Percentiles rank a stretch among this genome's conserved stretches.
These are phyloP conservation scores for Leccinellum luteum DNA, from an alignment of 768 basidiomycete genomes.

Conservation along the genomic window DNA sequence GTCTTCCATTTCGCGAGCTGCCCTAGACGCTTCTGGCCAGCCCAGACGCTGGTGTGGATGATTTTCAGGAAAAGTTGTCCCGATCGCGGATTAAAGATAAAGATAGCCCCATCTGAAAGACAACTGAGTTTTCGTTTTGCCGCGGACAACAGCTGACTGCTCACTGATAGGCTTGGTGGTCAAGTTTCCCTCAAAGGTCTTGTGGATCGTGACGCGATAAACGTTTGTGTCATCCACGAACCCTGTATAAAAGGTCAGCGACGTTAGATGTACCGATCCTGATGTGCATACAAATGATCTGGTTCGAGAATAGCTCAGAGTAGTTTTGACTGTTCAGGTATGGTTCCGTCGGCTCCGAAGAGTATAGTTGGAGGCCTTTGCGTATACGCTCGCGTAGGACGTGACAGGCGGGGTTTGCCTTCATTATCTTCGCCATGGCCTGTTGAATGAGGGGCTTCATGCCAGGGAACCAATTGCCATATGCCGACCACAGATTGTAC, in stretches of 20 bases:
- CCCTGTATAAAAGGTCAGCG: conserved; percentile 47
- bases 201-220: conserved; percentile 99
- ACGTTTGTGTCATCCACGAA: conserved; percentile 99
- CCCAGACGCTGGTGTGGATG: conserved; percentile 99
- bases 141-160: conserved; percentile 17
- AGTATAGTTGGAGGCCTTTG: conserved; percentile 97
- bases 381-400: conserved; percentile 98
- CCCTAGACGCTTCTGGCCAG: conserved; percentile 99
- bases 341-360: conserved; percentile 98
- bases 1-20: conserved; percentile 99
- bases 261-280: neutral
- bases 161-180: conserved; percentile 97
- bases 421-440: conserved; percentile 99
- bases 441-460: conserved; percentile 97
- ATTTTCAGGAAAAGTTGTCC: conserved; percentile 98
- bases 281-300: conserved; percentile 79
- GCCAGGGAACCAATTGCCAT: conserved; percentile 99
- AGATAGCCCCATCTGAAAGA: conserved; percentile 81
- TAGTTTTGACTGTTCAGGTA: conserved; percentile 99
- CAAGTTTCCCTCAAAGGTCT: conserved; percentile 99
- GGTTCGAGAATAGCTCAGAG: conserved; percentile 95
- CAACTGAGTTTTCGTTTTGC: neutral
- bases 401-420: conserved; percentile 97
- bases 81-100: conserved; percentile 99
- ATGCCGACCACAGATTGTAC: conserved; percentile 98